These are phyloP conservation scores for Macrophomina tecta DNA, from an alignment of 2,329 filamentous ascomycete species.

Conservation along the genomic window DNA sequence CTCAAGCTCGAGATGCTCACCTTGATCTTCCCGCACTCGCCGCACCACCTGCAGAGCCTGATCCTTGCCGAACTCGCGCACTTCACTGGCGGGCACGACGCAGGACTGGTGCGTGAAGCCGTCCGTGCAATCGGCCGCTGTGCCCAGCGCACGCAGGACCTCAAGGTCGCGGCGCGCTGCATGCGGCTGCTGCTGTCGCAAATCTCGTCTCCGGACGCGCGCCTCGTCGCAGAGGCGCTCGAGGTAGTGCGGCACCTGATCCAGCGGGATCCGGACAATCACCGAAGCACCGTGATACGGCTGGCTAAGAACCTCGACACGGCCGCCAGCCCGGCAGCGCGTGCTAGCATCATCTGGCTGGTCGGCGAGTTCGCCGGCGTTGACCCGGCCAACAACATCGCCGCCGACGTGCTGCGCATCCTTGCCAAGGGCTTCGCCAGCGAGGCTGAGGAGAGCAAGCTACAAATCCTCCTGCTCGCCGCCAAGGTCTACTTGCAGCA, in stretches of 20 bases:
- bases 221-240: constrained; percentile 86
- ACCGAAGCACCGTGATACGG: constrained; percentile 83
- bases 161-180: constrained; percentile 75
- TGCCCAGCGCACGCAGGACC: constrained; percentile 71
- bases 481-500: constrained; percentile 97
- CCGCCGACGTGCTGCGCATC: constrained; percentile 88
- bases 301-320: constrained; percentile 91
- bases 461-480: constrained; percentile 88
- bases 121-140: constrained; percentile 93
- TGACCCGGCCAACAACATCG: constrained; percentile 84
- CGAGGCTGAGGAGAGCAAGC: constrained; percentile 84
- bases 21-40: constrained; percentile 85
- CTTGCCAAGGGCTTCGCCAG: constrained; percentile 82
- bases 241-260: constrained; percentile 96
- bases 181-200: constrained; percentile 83
- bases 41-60: constrained; percentile 77
- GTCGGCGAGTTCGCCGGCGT: constrained; percentile 90
- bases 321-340: constrained; percentile 82
- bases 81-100: constrained; percentile 80
- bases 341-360: constrained; percentile 96
- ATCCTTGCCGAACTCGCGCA: constrained; percentile 93
- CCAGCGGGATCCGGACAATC: constrained; percentile 82
- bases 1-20: constrained; percentile 92
- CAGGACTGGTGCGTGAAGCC: constrained; percentile 81
- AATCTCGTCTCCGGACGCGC: constrained; percentile 85